phyloP scores from a whole-genome alignment of 257 asterid species.

The Oldenlandia corymbosa region DNA sequence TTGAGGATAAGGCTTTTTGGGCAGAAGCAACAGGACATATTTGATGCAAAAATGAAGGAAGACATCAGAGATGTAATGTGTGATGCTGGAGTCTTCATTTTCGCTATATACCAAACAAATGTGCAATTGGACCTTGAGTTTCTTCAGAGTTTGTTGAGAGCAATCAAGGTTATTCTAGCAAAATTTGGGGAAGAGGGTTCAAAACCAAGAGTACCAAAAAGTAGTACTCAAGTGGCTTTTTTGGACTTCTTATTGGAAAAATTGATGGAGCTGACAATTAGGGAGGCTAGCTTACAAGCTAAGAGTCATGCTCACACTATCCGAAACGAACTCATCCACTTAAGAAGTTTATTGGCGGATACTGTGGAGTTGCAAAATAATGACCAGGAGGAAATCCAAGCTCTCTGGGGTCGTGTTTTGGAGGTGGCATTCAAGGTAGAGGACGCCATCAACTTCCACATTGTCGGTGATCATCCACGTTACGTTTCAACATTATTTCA shows the following conservation, averaged over 20 bases:
- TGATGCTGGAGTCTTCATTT: conserved; percentile 2
- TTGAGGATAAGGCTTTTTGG: no score
- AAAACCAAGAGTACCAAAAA: not conserved
- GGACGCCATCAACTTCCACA: no score
- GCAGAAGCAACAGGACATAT: not conserved
- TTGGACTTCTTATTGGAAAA: not conserved
- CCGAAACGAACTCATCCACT: not conserved
- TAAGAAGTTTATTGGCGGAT: not conserved
- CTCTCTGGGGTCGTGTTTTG: no score
- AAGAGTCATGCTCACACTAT: not conserved
- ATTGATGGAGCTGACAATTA: not conserved
- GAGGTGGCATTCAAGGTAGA: no score
- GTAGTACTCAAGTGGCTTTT: not conserved
- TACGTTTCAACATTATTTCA: no score
- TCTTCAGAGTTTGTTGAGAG: not conserved
- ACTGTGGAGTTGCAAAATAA: not conserved
- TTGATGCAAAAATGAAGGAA: not conserved
- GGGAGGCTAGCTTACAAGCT: not conserved
- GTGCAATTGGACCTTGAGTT: no score
- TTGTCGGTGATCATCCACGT: no score
- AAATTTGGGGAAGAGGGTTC: no score
- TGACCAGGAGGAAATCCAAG: not conserved
- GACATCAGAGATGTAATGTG: not conserved
- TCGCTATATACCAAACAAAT: no score
- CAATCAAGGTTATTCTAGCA: not conserved